Evolutionary conservation across 306 rosid genomes (phyloP).

Genomic region (Gastrolobium villosum): DNA sequence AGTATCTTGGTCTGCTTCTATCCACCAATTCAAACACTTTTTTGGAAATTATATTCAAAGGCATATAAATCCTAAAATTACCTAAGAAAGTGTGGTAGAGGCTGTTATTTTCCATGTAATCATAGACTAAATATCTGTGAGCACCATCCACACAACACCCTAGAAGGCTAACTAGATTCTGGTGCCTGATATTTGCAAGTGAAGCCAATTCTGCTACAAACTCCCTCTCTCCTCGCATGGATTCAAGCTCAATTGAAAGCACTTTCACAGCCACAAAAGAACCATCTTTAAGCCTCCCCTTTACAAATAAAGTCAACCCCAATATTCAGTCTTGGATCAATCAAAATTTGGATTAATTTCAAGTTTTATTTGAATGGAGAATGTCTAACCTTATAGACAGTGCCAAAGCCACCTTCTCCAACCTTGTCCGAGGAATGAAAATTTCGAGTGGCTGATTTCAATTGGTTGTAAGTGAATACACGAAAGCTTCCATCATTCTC

Average conservation of each 20-base stretch:
- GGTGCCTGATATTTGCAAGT: constrained; percentile 75
- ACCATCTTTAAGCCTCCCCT: constrained; percentile 83
- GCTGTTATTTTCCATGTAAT: constrained; percentile 92
- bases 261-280: constrained; percentile 80
- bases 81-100: constrained; percentile 72
- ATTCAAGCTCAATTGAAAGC: constrained; percentile 76
- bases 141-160: constrained; percentile 91
- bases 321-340: constrained; percentile 25
- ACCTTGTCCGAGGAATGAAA: constrained; percentile 66
- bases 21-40: neutral
- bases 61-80: constrained; percentile 31
- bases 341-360: neutral
- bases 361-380: too few relatives aligned
- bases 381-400: constrained; percentile 74
- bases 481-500: constrained; percentile 64
- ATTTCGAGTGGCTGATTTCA: constrained; percentile 70
- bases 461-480: constrained; percentile 67
- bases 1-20: neutral
- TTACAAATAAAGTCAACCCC: constrained; percentile 41
- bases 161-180: constrained; percentile 74
- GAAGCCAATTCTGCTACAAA: constrained; percentile 85
- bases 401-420: constrained; percentile 93
- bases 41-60: neutral
- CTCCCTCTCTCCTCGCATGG: constrained; percentile 91
- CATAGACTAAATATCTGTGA: constrained; percentile 80